Evolutionary conservation across 1,139 yeast species (phyloP).

Genomic region (Kodamaea plutei): DNA sequence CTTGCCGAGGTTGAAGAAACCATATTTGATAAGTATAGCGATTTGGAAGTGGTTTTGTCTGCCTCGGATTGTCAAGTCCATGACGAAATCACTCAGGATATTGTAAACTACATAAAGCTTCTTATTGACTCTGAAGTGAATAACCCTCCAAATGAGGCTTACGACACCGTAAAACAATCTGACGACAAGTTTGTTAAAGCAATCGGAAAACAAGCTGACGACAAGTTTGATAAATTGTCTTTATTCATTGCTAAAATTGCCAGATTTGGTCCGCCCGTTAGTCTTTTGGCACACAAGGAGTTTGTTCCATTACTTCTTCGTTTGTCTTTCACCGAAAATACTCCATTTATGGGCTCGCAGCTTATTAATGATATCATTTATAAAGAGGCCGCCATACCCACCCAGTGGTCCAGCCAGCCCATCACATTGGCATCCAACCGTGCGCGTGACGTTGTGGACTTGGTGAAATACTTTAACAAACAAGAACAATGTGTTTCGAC

Average conservation of each 20-base stretch:
- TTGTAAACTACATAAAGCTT: slow-evolving; percentile 28
- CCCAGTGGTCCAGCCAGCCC: slow-evolving; percentile 6
- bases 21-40: slow-evolving; percentile 28
- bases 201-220: slow-evolving; percentile 11
- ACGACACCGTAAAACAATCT: slow-evolving; percentile 10
- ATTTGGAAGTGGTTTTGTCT: slow-evolving; percentile 4
- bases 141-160: too few species aligned
- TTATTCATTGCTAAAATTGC: slow-evolving; percentile 25
- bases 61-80: slow-evolving; percentile 8
- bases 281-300: slow-evolving; percentile 22
- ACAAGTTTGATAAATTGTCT: slow-evolving; percentile 22
- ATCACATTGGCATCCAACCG: slow-evolving; percentile 24
- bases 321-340: slow-evolving; percentile 14
- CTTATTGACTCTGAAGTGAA: slow-evolving; percentile 23
- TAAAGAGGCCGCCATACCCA: slow-evolving; percentile 12
- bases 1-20: slow-evolving; percentile 21
- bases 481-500: slow-evolving; percentile 10
- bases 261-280: slow-evolving; percentile 21
- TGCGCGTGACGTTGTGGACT: slow-evolving; percentile 28
- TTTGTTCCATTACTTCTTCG: slow-evolving; percentile 37
- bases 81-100: slow-evolving; percentile 24
- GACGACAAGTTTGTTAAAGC: slow-evolving; percentile 16
- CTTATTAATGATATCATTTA: slow-evolving; percentile 24
- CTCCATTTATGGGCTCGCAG: slow-evolving; percentile 22
- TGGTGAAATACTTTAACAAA: slow-evolving; percentile 22